A percentile compares a stretch with the other conserved stretches of the same genome.
Conservation (phyloP, 208 protist species). For the Leishmania major region DNA sequence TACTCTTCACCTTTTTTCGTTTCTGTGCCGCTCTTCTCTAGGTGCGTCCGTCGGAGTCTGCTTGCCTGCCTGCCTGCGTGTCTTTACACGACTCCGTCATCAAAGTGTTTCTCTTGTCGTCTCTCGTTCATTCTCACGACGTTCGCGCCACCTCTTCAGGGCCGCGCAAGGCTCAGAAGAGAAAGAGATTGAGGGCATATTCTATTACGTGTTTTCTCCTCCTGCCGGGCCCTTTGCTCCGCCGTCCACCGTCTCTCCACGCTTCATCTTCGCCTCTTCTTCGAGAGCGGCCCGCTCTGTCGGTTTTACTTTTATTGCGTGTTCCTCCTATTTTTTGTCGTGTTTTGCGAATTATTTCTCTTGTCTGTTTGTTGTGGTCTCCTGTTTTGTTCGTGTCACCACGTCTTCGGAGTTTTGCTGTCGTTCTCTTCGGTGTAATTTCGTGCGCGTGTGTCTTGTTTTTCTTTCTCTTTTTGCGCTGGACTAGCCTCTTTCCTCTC, state of each 20-base stretch:
- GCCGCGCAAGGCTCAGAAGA: neutral
- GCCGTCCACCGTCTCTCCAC: neutral
- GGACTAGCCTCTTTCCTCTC: neutral
- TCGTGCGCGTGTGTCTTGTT: neutral
- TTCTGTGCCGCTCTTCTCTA: neutral
- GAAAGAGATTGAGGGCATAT: neutral
- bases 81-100: neutral
- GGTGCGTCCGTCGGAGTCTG: neutral
- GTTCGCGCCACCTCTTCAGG: neutral
- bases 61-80: neutral
- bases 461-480: neutral
- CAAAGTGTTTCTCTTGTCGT: neutral
- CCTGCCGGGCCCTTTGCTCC: neutral
- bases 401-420: neutral
- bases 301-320: neutral
- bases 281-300: neutral
- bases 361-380: neutral
- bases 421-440: neutral
- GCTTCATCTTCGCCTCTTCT: neutral
- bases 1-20: neutral
- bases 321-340: neutral
- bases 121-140: neutral
- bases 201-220: neutral
- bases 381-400: neutral
- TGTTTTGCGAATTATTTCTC: neutral